Base-by-base conservation (phyloP, 208 protist genomes). In the Leishmania lainsoni region DNA sequence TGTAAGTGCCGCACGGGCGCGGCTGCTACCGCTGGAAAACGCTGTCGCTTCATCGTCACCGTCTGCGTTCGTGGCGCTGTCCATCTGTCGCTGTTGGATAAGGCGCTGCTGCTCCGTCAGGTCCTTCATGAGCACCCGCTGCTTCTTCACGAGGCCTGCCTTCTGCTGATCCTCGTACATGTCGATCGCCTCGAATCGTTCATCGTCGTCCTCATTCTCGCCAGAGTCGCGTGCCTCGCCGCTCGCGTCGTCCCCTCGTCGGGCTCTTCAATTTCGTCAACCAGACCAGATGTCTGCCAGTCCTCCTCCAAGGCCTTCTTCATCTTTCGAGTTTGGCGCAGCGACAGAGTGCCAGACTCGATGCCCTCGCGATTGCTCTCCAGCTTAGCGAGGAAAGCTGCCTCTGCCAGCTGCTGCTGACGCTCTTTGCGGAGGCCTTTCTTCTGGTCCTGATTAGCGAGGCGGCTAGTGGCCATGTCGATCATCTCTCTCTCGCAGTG, bases 391-490 rank as follows among this genome's bases (percentile, higher is more conserved):
- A 99, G 90, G 72, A 99, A 97, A 49, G 98, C 89, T 0, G 99
- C 98, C 81, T 99, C 99, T 73, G 99, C 96, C 45, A 99, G 90
- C 92, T 99, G 97, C 80, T 98, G 96, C 88, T 99, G 98, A 69
- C 99, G 94, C 54, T 99, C 99, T 89, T 99, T 99, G 42, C 99
- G 94, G 71, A 99, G 98, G 0, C 98, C 98, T 79, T 99, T 99
- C 91, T 99, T 99, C 58, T 99, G 99, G 78, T 99, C 98, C 48
- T 99, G 99, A 86, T 99, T 99, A 3, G 99, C 99, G 22, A 99
- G 92, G 79, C 99, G 97, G 51, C 99, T 99, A n/a, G 99, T 92
- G 1, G 99, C 99, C 88, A 99, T 99, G 26, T 91, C 93, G 26
- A 99, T 86, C 96, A 99, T 99, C 82, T 99, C 99, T 81, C 99